Evolutionary conservation across 768 basidiomycete species (phyloP).

Genomic region (Suillus decipiens): DNA sequence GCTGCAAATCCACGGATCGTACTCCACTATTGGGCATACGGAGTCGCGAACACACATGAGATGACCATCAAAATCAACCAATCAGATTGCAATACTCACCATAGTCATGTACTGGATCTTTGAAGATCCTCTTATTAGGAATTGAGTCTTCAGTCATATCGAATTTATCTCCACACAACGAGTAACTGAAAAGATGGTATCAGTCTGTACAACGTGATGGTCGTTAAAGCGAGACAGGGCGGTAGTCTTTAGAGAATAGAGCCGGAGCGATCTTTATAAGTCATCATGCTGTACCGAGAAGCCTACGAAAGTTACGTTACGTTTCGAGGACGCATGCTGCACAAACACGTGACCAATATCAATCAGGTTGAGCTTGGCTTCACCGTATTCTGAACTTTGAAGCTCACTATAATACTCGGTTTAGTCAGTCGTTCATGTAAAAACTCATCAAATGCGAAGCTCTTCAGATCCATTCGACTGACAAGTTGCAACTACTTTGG

Average conservation of each 20-base stretch:
- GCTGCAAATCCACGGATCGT: conserved; percentile 40
- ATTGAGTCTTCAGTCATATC: conserved; percentile 11
- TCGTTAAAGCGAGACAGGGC: neutral
- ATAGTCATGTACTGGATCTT: conserved; percentile 45
- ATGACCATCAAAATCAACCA: neutral
- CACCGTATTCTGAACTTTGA: neutral
- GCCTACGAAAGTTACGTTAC: conserved; percentile 4
- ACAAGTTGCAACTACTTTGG: neutral
- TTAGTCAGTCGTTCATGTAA: too few species aligned
- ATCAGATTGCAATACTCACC: conserved; percentile 27
- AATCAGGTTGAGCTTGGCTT: neutral
- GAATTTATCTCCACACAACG: neutral
- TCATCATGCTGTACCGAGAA: neutral
- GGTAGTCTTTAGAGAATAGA: neutral
- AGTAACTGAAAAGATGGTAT: neutral
- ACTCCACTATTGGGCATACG: conserved; percentile 20
- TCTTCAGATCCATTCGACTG: neutral
- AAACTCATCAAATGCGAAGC: neutral
- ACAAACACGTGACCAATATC: conserved; percentile 5
- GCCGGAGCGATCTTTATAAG: conserved; percentile 2
- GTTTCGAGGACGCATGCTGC: neutral
- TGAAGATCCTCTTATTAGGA: conserved; percentile 29
- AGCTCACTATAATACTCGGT: neutral
- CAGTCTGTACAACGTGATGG: neutral
- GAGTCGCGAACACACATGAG: neutral